Percentiles rank a stretch among this genome's conserved stretches.
These are phyloP conservation scores for Hypoxylon rickii DNA, from an alignment of 495 filamentous ascomycete species.

Conservation along the genomic window DNA sequence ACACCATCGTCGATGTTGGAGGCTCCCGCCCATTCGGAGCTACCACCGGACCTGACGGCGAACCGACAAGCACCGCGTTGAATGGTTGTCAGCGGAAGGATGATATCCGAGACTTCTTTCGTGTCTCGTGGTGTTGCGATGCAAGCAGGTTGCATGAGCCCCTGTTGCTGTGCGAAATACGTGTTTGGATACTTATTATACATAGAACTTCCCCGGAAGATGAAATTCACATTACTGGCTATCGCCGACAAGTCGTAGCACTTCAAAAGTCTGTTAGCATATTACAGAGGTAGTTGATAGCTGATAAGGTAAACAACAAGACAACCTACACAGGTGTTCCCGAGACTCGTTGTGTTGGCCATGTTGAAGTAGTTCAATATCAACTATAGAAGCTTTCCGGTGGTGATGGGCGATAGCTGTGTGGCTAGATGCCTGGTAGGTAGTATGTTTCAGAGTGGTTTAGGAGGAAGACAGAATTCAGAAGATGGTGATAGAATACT, in stretches of 20 bases:
- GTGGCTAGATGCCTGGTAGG: too few species aligned
- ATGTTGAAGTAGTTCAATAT: too few species aligned
- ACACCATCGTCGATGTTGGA: slow-evolving; percentile 48
- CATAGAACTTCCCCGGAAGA: background rate
- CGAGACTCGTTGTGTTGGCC: background rate
- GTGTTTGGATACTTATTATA: slow-evolving; percentile 17
- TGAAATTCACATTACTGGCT: background rate
- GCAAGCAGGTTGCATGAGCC: slow-evolving; percentile 44
- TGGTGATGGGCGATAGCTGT: too few species aligned
- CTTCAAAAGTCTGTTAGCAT: background rate
- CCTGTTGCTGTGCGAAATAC: slow-evolving; percentile 22
- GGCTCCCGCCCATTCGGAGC: slow-evolving; percentile 39
- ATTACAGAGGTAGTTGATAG: too few species aligned
- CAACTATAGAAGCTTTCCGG: too few species aligned
- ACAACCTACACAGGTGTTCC: background rate
- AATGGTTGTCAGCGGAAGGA: slow-evolving; percentile 35
- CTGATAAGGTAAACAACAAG: background rate
- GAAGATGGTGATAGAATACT: too few species aligned
- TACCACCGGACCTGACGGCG: slow-evolving; percentile 53
- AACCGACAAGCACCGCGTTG: slow-evolving; percentile 32
- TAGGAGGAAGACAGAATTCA: too few species aligned
- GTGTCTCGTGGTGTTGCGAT: slow-evolving; percentile 45
- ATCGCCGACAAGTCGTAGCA: background rate
- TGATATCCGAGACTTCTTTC: slow-evolving; percentile 44
- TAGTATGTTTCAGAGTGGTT: too few species aligned